These are phyloP conservation scores for Penicillium steckii DNA, from an alignment of 495 filamentous ascomycete genomes.

Conservation along the genomic window DNA sequence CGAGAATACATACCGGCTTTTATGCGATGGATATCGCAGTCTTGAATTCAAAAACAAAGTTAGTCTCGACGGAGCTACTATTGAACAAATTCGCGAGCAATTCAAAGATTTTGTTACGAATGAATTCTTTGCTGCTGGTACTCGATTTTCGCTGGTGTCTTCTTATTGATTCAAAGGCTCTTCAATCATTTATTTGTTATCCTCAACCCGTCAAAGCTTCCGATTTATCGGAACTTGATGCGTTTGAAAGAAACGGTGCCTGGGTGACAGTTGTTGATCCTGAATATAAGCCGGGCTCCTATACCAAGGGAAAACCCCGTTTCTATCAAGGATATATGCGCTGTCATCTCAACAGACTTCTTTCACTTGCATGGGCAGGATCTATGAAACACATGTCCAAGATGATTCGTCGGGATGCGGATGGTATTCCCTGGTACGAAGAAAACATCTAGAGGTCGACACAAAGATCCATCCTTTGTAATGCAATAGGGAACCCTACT, in stretches of 20 bases:
- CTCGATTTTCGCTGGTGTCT: background rate
- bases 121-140: background rate
- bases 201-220: background rate
- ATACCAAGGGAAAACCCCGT: background rate
- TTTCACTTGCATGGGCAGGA: background rate
- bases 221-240: background rate
- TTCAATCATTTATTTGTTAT: background rate
- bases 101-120: background rate
- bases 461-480: no score
- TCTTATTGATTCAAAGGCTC: background rate
- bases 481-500: no score
- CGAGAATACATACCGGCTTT: background rate
- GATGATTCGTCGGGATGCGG: background rate
- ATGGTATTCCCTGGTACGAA: background rate
- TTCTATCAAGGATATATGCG: background rate
- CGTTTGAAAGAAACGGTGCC: background rate
- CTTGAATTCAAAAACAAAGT: background rate
- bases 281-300: background rate
- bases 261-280: background rate
- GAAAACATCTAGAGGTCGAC: background rate
- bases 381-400: background rate
- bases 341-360: background rate
- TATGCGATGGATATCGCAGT: background rate
- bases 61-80: background rate
- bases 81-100: background rate